Base-by-base conservation (phyloP, 2,329 filamentous ascomycete genomes). In the Fusarium compactum region DNA sequence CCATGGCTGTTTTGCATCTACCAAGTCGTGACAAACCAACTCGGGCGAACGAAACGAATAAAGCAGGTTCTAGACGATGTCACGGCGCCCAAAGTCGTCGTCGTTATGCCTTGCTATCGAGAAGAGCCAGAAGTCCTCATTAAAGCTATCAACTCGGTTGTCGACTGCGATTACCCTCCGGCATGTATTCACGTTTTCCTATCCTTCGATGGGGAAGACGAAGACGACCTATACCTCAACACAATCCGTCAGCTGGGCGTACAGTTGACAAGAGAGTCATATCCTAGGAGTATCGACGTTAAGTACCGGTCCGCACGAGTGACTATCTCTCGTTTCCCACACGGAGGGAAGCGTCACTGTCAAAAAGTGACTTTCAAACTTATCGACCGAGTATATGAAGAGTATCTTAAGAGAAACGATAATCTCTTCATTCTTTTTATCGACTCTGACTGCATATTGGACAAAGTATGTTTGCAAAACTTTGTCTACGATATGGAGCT, bases 401-500 rank as follows among this genome's bases (percentile, higher is more conserved):
- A 94, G 60, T 98, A 98, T 72, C 85, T 97, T 56, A 92, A 91
- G 80, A 87, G 90, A 50, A 93, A 97, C 77, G 95, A 98, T 80
- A 93, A 98, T 74, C 84, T 98, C 0, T 98, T 98, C 79, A 91
- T 98, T 56, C 87, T 98, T 14, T 98, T 98, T 82, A 98, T 98
- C 78, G 95, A 98, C 82, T 98, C 95, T 0, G 95, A 98, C 79
- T 98, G 96, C 80, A 96, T 98, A 67, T 85, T 98, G 52, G 95
- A 98, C 82, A 89, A 90, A 62, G 89, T 95, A 43, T 98, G 95
- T 78, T 88, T 98, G 64, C 95, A 98, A 78, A 98, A 98, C 80
- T 98, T 98, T 81, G 93, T 98, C 83, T 98, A 96, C 80, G 95
- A 98, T 78, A 98, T 98, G 96, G 94, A 98, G 80, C 85, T 98